Percentiles rank a stretch among this genome's conserved stretches.
Evolutionary conservation across 768 basidiomycete species (phyloP).

Genomic region (Pleurotus citrinopileatus): DNA sequence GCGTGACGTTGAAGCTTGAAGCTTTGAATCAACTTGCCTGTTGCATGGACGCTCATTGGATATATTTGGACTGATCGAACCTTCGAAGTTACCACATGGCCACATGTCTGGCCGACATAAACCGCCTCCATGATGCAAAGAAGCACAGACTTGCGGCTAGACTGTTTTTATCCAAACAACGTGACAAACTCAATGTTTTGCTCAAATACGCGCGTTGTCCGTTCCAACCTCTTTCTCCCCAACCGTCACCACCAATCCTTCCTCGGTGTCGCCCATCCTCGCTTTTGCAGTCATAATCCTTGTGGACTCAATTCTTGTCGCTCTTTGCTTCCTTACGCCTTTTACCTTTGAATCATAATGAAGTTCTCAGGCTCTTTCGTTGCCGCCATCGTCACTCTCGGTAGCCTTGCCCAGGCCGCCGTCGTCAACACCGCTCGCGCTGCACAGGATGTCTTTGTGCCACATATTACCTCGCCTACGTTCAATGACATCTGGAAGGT

Average conservation of each 20-base stretch:
- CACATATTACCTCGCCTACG: slow-evolving; percentile 26
- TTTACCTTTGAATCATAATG: background rate
- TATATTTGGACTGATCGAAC: no score
- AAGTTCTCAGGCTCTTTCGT: slow-evolving; percentile 3
- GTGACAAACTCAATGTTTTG: background rate
- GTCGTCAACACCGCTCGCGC: slow-evolving; percentile 20
- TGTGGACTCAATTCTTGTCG: slow-evolving; percentile 1
- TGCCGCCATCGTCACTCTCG: slow-evolving; percentile 18
- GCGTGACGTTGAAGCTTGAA: no score
- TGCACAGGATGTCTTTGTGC: slow-evolving; percentile 28
- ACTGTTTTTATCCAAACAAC: background rate
- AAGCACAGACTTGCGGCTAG: background rate
- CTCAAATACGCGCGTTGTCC: background rate
- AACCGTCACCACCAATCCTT: background rate
- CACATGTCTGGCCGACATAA: background rate
- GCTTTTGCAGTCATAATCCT: background rate
- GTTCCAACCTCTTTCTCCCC: background rate
- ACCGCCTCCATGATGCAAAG: background rate
- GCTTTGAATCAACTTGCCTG: no score
- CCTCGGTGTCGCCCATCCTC: background rate
- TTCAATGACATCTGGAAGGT: slow-evolving; percentile 25
- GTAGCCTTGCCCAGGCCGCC: slow-evolving; percentile 21
- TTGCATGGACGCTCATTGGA: no score
- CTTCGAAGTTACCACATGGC: no score
- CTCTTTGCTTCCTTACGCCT: background rate